phyloP scores from a whole-genome alignment of 371 early-diverging fungal species.

The Mucor racemosus region DNA sequence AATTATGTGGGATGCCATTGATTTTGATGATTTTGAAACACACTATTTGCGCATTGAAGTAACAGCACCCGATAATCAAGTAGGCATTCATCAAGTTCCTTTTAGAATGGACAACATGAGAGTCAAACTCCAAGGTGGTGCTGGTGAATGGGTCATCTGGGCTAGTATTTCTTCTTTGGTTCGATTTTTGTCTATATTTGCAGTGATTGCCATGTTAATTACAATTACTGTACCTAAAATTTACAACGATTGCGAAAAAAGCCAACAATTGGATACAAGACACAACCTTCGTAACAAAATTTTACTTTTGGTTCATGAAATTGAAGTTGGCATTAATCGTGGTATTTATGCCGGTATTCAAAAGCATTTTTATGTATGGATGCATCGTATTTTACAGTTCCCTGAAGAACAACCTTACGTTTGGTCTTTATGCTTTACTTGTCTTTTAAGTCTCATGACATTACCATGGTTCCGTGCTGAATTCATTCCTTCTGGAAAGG shows the following conservation, averaged over 20 bases:
- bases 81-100: slow-evolving; percentile 38
- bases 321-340: slow-evolving; percentile 25
- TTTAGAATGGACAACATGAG: slow-evolving; percentile 73
- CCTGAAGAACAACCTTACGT: slow-evolving; percentile 33
- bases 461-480: slow-evolving; percentile 61
- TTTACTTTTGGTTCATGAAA: slow-evolving; percentile 35
- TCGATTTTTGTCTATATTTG: slow-evolving; percentile 31
- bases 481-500: slow-evolving; percentile 55
- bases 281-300: slow-evolving; percentile 17
- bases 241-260: slow-evolving; percentile 25
- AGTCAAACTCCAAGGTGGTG: slow-evolving; percentile 62
- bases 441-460: slow-evolving; percentile 49
- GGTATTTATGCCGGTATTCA: slow-evolving; percentile 25
- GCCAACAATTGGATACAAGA: background rate
- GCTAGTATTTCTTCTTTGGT: slow-evolving; percentile 52
- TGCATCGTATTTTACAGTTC: slow-evolving; percentile 36
- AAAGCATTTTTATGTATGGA: slow-evolving; percentile 38
- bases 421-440: slow-evolving; percentile 51
- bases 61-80: slow-evolving; percentile 56
- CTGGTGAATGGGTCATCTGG: slow-evolving; percentile 81
- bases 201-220: slow-evolving; percentile 26
- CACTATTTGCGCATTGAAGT: slow-evolving; percentile 70
- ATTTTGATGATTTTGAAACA: slow-evolving; percentile 64
- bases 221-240: slow-evolving; percentile 43
- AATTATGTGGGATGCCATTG: slow-evolving; percentile 69